Evolutionary conservation across 495 filamentous ascomycete genomes (phyloP), one percentile per base, ranked within the genome.

Genomic region (Neurospora sublineolata): DNA sequence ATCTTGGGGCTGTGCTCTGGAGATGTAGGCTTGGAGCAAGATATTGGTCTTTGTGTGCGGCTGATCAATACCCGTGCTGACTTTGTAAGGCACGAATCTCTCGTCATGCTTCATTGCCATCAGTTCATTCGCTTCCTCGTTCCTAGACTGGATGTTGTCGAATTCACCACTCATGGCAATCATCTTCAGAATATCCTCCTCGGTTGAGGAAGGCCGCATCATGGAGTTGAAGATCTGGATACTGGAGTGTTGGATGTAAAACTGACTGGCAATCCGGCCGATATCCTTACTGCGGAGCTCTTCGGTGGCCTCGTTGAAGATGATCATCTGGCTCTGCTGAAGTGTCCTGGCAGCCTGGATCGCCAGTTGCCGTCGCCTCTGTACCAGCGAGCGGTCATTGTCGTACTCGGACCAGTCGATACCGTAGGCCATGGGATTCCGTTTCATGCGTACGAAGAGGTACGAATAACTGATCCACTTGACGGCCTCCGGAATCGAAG

Each of bases 391-490:
- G 18, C 93, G 94, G 77, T 99, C 95, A 75, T 97, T 90, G 27
- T 87, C 84, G 42, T 91, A 90, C 81, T 98, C 95, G n/a, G 90
- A 84, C 89, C 90, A 97, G 67, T 96, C 93, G 70, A 99, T 97
- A n/a, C 94, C 96, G 78, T 99, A 99, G 9, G 90, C 87, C 71
- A 94, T 87, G 1, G 94, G 96, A 75, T 93, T 97, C 58, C 90
- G 89, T 78, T 92, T 89, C 95, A 98, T 98, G 39, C 95, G 90
- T 46, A 98, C 94, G 75, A 94, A 98, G 3, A 99, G 86, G 78
- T 98, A 99, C 3, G 94, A 97, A 79, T 99, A 98, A 14, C 95
- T 94, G 12, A 99, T 89, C 95, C 95, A 99, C 76, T 94, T 91
- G 1, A 97, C 93, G 6, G 91, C 95, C 80, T 99, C 95, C 12